phyloP scores from a whole-genome alignment of 441 rosid genomes.

The Melastoma candidum region DNA sequence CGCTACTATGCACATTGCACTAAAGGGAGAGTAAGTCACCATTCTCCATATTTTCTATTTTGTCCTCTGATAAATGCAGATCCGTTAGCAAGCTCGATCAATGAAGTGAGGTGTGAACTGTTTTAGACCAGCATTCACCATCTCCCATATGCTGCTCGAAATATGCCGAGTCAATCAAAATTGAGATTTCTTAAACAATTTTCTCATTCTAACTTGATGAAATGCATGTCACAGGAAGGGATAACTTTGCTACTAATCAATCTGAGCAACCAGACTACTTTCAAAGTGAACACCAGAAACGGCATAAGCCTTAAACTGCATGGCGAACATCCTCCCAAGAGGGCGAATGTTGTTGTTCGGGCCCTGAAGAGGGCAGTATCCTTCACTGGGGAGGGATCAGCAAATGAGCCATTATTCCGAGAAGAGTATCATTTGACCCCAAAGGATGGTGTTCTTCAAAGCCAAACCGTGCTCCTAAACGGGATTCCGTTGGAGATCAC shows the following conservation, averaged over 20 bases:
- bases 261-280: slow-evolving; percentile 58
- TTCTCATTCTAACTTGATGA: background rate
- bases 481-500: slow-evolving; percentile 55
- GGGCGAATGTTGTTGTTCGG: slow-evolving; percentile 27
- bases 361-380: slow-evolving; percentile 49
- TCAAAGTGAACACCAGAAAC: slow-evolving; percentile 36
- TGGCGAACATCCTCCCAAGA: slow-evolving; percentile 7
- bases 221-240: slow-evolving; percentile 44
- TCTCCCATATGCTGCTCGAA: background rate
- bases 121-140: background rate
- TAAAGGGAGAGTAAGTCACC: slow-evolving; percentile 68
- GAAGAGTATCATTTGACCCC: slow-evolving; percentile 94
- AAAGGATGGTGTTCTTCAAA: slow-evolving; percentile 43
- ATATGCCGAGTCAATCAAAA: background rate
- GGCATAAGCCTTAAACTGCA: slow-evolving; percentile 23
- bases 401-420: slow-evolving; percentile 32
- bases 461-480: slow-evolving; percentile 68
- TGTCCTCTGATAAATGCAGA: slow-evolving; percentile 2
- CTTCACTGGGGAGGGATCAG: slow-evolving; percentile 52
- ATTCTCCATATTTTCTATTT: background rate
- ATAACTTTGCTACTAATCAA: slow-evolving; percentile 76
- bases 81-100: background rate
- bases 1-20: slow-evolving; percentile 88
- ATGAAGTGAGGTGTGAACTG: background rate
- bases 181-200: background rate